Base-by-base conservation (phyloP, 768 basidiomycete species). In the Leccinum pellstonianum region DNA sequence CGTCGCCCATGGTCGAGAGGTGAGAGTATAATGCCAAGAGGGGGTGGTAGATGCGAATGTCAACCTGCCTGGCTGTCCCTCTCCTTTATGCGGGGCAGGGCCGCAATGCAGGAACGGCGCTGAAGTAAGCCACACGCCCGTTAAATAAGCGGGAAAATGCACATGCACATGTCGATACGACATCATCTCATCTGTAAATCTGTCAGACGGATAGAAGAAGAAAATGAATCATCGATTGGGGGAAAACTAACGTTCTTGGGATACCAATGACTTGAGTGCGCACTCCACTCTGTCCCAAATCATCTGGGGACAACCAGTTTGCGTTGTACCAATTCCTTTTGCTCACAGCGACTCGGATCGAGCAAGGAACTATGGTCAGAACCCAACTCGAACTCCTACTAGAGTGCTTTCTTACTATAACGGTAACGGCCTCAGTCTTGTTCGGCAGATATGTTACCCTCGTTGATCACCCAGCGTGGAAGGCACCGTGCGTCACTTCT, bases 1-100 rank as follows among this genome's bases (percentile, higher is more conserved):
- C 59, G 38, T 70, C 62, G 43, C 70, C 70, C 68, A 70, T 70
- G 1, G 56, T 33, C 0, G 35, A 54, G 14, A n/a, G 49, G 49
- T 51, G 38, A 38, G 49, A 29, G 38, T 23, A 19, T 4, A 17
- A 35, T 50, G 35, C 29, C 31, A 37, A 10, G 43, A 17, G 51
- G 9, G 19, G 11, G 12, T 25, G 48, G 9, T 17, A 31, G 27
- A 23, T 55, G 46, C 25, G 35, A 8, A 33, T 35, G 46, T 29
- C 33, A 46, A 6, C 12, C 49, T 50, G 12, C 12, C 8, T 25
- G 15, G 3, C 7, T 52, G 54, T 15, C 15, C 37, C 33, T 27
- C 29, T 47, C 54, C 64, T 60, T 60, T 64, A 60, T 61, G 43
- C 48, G 23, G 10, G 25, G 17, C 35, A 19, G 7, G 7, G 0